These are phyloP conservation scores for Fusarium sp. DNA, from an alignment of 2,329 filamentous ascomycete species.

Conservation along the genomic window DNA sequence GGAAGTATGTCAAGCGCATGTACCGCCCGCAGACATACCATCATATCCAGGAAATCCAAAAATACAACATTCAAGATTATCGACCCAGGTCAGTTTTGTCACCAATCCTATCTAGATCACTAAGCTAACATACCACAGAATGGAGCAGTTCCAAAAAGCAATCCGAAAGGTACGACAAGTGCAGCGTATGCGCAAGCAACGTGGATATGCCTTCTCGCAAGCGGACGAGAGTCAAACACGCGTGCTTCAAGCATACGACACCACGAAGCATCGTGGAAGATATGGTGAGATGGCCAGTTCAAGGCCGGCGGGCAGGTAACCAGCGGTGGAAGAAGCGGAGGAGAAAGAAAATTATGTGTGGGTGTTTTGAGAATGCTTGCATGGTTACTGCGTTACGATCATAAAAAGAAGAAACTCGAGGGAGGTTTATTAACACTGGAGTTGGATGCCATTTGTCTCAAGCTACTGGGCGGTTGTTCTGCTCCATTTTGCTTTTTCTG, in stretches of 20 bases:
- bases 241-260: constrained; percentile 97
- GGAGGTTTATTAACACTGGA: constrained; percentile 30
- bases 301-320: constrained; percentile 46
- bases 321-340: background rate
- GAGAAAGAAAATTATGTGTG: constrained; percentile 21
- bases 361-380: constrained; percentile 30
- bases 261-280: constrained; percentile 87
- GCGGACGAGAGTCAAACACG: constrained; percentile 96
- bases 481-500: constrained; percentile 17
- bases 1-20: constrained; percentile 98
- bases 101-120: background rate
- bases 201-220: constrained; percentile 97
- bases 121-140: constrained; percentile 63
- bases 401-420: constrained; percentile 35
- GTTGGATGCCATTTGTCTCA: constrained; percentile 42
- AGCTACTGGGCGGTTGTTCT: constrained; percentile 25
- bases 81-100: constrained; percentile 76
- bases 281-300: constrained; percentile 91
- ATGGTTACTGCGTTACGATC: constrained; percentile 40
- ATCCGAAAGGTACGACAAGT: constrained; percentile 98
- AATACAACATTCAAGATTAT: constrained; percentile 99
- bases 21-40: constrained; percentile 96
- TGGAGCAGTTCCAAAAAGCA: constrained; percentile 99
- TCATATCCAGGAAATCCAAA: constrained; percentile 99
- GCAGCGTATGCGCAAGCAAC: constrained; percentile 98